These are phyloP conservation scores for Diutina siamensis DNA, from an alignment of 1,139 yeast genomes.

Conservation along the genomic window DNA sequence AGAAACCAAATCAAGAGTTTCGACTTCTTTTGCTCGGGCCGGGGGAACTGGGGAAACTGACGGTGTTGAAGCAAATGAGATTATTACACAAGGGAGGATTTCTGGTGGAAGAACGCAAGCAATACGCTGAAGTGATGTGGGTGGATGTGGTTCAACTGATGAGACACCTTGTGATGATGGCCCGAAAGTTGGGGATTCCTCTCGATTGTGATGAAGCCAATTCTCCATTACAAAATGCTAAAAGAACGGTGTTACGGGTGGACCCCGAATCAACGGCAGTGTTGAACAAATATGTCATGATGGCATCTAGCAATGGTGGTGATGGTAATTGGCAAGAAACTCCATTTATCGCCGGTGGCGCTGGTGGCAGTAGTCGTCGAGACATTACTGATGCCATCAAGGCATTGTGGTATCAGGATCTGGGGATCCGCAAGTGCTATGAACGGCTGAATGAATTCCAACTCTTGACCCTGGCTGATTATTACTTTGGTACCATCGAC, in stretches of 20 bases:
- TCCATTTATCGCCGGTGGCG: neutral
- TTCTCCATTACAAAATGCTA: conserved; percentile 33
- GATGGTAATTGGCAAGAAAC: neutral
- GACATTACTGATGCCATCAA: conserved; percentile 60
- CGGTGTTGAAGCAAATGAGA: conserved; percentile 88
- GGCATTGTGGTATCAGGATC: conserved; percentile 56
- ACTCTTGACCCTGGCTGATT: conserved; percentile 67
- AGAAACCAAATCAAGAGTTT: conserved; percentile 23
- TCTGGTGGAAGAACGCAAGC: conserved; percentile 63
- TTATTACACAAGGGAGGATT: conserved; percentile 82
- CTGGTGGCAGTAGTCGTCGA: conserved; percentile 11
- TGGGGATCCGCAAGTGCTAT: conserved; percentile 53
- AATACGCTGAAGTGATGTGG: conserved; percentile 89
- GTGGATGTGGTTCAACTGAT: conserved; percentile 83
- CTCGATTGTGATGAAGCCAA: conserved; percentile 49
- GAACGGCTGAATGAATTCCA: conserved; percentile 66
- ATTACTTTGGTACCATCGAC: conserved; percentile 60
- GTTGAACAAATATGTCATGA: neutral
- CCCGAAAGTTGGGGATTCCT: conserved; percentile 47
- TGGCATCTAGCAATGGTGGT: neutral
- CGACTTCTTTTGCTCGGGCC: conserved; percentile 76
- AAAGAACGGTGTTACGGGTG: conserved; percentile 30
- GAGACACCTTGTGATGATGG: conserved; percentile 69
- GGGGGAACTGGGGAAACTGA: conserved; percentile 94
- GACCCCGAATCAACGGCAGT: conserved; percentile 22